Base-by-base conservation (phyloP, 768 basidiomycete species). In the Hydnum rufescens region DNA sequence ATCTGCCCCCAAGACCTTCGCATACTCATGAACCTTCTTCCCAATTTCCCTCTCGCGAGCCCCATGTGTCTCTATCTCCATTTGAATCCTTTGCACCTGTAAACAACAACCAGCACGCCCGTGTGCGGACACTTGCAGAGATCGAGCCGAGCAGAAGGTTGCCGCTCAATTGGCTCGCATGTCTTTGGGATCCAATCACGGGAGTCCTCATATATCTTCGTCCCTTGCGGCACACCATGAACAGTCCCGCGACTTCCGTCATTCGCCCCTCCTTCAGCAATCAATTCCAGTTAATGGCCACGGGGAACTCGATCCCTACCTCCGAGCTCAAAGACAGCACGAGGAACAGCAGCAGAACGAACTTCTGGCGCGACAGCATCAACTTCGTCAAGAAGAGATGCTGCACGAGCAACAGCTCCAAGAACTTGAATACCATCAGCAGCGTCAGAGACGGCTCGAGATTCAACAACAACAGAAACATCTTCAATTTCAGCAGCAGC, bases 91-190 rank as follows among this genome's bases (percentile, higher is more conserved):
- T n/a, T n/a, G n/a, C n/a, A n/a, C n/a, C n/a, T n/a, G n/a, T 39
- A 34, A 43, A 3, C 29, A 25, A 28, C 26, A 44, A 25, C 30
- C 55, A 31, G 47, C 53, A n/a, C 31, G n/a, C 60, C 3, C 70
- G 70, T 32, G 69, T 71, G 5, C 76, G 77, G 19, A 86, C 83
- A 0, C 62, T 88, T 26, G 78, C 83, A 57, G 86, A 89, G 57
- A 79, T 89, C 54, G 86, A 60, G 74, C 77, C 2, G 86, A 89
- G 64, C 84, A 87, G 82, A 71, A 72, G n/a, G 71, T 72, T 4
- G 72, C 70, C 23, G 75, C 75, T 28, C 57, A 55, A 2, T 60
- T 61, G 26, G 44, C 55, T 0, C 39, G 34, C 6, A 25, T 50
- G 1, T 50, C 49, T 32, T 31, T 47, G 44, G 46, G 36, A 28